Evolutionary conservation across 768 basidiomycete species (phyloP).

Genomic region (Strobilomyces dryophilus): DNA sequence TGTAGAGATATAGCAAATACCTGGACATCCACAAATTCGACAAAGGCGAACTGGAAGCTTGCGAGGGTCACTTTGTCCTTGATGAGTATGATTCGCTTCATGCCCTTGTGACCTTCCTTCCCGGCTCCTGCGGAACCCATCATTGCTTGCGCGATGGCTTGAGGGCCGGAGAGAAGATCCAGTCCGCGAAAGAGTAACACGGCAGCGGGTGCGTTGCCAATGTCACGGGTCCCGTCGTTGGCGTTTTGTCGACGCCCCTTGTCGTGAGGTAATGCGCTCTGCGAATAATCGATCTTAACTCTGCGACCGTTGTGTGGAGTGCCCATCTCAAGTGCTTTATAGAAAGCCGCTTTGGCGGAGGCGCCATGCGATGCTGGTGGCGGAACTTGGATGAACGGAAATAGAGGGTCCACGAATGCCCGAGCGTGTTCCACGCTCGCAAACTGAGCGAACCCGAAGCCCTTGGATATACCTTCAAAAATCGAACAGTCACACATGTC

Average conservation of each 20-base stretch:
- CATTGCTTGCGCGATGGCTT: slow-evolving; percentile 84
- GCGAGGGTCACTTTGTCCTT: slow-evolving; percentile 85
- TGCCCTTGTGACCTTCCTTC: slow-evolving; percentile 78
- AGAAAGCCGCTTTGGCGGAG: slow-evolving; percentile 64
- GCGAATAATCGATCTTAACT: slow-evolving; percentile 94
- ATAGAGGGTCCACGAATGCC: slow-evolving; percentile 86
- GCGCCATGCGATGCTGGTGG: slow-evolving; percentile 87
- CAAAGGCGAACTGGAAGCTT: slow-evolving; percentile 92
- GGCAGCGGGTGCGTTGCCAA: slow-evolving; percentile 78
- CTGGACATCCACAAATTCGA: slow-evolving; percentile 83
- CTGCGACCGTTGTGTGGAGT: slow-evolving; percentile 73
- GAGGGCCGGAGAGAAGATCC: slow-evolving; percentile 82
- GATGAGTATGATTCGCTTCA: slow-evolving; percentile 84
- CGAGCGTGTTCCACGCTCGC: slow-evolving; percentile 79
- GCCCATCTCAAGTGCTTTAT: slow-evolving; percentile 71
- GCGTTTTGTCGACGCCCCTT: slow-evolving; percentile 59
- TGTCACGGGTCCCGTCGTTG: slow-evolving; percentile 96
- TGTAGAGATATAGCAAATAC: slow-evolving; percentile 37
- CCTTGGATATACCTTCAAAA: slow-evolving; percentile 87
- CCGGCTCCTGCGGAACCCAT: slow-evolving; percentile 73
- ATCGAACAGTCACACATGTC: slow-evolving; percentile 64
- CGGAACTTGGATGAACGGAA: slow-evolving; percentile 90
- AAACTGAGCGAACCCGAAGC: slow-evolving; percentile 97
- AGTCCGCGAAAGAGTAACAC: slow-evolving; percentile 89
- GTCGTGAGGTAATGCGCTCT: slow-evolving; percentile 73